Evolutionary conservation across 495 filamentous ascomycete genomes (phyloP).

Genomic region (Neurospora discreta): DNA sequence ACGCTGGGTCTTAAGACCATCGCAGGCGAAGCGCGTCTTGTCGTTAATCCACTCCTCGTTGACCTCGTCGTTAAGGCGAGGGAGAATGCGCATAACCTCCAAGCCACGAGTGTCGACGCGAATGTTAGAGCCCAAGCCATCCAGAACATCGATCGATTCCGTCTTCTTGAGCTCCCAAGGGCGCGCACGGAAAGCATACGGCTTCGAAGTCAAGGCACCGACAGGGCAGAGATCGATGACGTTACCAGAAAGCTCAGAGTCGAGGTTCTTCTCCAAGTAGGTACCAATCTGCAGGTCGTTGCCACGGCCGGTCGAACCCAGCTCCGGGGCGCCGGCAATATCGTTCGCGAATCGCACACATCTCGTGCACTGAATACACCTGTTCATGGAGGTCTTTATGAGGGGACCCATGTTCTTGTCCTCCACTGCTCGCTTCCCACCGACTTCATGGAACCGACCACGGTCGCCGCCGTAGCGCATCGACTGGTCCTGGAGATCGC

Average conservation of each 20-base stretch:
- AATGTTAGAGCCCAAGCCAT: slow-evolving; percentile 89
- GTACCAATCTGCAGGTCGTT: slow-evolving; percentile 98
- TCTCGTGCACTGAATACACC: slow-evolving; percentile 97
- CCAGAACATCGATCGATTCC: slow-evolving; percentile 88
- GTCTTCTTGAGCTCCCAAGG: slow-evolving; percentile 93
- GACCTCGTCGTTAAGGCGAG: slow-evolving; percentile 89
- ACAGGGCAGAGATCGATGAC: slow-evolving; percentile 98
- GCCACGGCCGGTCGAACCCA: slow-evolving; percentile 87
- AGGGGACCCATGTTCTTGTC: slow-evolving; percentile 99
- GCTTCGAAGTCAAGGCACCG: slow-evolving; percentile 90
- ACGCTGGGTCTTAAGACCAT: slow-evolving; percentile 91
- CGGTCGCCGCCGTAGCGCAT: slow-evolving; percentile 97
- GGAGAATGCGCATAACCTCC: slow-evolving; percentile 90
- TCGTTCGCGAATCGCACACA: slow-evolving; percentile 98
- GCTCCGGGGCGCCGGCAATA: slow-evolving; percentile 86
- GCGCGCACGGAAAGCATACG: slow-evolving; percentile 91
- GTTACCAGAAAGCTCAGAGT: slow-evolving; percentile 91
- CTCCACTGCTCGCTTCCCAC: slow-evolving; percentile 92
- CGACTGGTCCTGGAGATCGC: slow-evolving; percentile 96
- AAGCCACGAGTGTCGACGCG: slow-evolving; percentile 86
- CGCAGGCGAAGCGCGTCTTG: slow-evolving; percentile 92
- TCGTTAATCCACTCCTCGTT: slow-evolving; percentile 99
- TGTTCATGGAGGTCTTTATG: slow-evolving; percentile 99
- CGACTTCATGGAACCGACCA: slow-evolving; percentile 89
- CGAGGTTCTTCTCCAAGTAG: slow-evolving; percentile 82